Evolutionary conservation across 192 early-diverging fungal genomes (phyloP).

Genomic region (Podila clonocystis): DNA sequence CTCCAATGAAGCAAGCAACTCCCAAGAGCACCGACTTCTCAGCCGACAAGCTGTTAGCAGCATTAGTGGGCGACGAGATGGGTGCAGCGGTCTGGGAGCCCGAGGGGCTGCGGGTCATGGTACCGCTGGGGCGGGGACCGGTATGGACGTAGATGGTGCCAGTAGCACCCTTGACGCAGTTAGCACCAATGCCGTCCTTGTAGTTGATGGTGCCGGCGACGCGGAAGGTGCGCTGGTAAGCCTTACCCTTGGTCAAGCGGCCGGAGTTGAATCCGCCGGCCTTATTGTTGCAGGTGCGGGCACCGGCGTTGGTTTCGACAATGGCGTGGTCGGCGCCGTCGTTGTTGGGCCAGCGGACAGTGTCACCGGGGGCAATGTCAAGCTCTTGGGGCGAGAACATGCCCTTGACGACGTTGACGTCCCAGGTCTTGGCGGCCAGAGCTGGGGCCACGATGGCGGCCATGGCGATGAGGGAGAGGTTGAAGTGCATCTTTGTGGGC

Average conservation of each 20-base stretch:
- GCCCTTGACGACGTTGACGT: conserved; percentile 27
- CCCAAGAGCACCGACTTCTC: conserved; percentile 20
- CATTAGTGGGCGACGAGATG: conserved; percentile 8
- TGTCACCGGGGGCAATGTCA: conserved; percentile 24
- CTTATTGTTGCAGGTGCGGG: conserved; percentile 14
- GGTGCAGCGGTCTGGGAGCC: conserved; percentile 8
- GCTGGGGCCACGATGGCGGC: conserved; percentile 20
- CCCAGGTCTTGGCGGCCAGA: conserved; percentile 30
- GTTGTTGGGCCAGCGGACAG: conserved; percentile 25
- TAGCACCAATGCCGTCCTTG: conserved; percentile 20
- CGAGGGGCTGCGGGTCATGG: neutral
- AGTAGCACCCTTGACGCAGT: conserved; percentile 13
- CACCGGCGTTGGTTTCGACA: conserved; percentile 18
- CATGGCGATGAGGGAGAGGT: conserved; percentile 7
- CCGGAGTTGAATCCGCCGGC: conserved; percentile 29
- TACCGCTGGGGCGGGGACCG: neutral
- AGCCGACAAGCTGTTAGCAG: conserved; percentile 6
- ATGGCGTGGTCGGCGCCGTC: conserved; percentile 24
- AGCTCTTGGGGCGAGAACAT: conserved; percentile 18
- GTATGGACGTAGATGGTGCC: conserved; percentile 20
- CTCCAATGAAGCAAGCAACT: conserved; percentile 21
- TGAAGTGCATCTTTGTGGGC: conserved; percentile 3
- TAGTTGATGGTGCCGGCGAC: conserved; percentile 7
- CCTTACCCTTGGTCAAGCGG: neutral
- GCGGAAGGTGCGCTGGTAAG: conserved; percentile 16